Percentiles rank a stretch among this genome's conserved stretches.
phyloP scores from a whole-genome alignment of 2,329 filamentous ascomycete genomes.

The Decorospora gaudefroyi region DNA sequence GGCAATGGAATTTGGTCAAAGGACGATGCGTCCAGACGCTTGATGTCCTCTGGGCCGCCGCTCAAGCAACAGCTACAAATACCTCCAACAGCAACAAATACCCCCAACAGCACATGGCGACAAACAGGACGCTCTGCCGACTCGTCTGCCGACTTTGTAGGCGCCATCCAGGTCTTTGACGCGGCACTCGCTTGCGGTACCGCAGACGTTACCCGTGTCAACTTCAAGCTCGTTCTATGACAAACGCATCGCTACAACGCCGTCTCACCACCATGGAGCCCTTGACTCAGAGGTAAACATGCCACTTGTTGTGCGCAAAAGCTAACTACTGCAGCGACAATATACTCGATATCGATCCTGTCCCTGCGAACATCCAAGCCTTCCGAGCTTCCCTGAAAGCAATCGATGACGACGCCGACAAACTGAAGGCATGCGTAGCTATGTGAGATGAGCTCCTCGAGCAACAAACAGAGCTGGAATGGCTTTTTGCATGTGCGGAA shows the following conservation, averaged over 20 bases:
- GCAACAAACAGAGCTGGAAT: conserved; percentile 5
- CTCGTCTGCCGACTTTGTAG: conserved; percentile 84
- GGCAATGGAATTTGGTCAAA: conserved; percentile 96
- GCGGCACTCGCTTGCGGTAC: conserved; percentile 94
- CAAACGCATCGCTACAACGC: no score
- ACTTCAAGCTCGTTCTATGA: no score
- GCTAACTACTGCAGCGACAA: conserved; percentile 2
- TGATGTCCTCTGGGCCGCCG: conserved; percentile 96
- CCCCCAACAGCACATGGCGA: conserved; percentile 76
- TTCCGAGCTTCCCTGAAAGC: conserved; percentile 6
- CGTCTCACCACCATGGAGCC: no score
- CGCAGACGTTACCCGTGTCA: no score
- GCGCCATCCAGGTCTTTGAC: conserved; percentile 93
- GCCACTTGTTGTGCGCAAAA: neutral
- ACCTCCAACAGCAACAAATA: no score
- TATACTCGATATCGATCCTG: neutral
- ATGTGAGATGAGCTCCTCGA: conserved; percentile 7
- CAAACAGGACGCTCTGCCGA: conserved; percentile 68
- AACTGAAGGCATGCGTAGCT: conserved; percentile 7
- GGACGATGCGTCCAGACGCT: conserved; percentile 97
- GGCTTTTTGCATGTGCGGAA: conserved; percentile 12
- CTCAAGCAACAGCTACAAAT: conserved; percentile 72
- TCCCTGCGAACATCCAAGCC: conserved; percentile 1
- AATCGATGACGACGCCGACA: conserved; percentile 8
- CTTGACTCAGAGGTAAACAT: neutral